Base-by-base conservation (phyloP, 495 filamentous ascomycete species). In the Peziza echinospora region DNA sequence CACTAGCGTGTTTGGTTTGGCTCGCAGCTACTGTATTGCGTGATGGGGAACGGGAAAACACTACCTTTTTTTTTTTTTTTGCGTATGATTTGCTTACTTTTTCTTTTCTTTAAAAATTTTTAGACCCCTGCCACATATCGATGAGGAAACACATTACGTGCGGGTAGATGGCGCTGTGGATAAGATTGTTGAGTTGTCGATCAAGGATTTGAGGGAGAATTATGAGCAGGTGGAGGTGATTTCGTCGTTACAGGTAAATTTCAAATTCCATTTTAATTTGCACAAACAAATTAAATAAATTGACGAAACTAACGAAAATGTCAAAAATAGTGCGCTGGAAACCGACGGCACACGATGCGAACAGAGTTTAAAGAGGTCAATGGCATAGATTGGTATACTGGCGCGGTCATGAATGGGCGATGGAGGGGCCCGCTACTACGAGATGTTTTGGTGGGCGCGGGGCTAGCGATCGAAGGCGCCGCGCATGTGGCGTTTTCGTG, bases 301-400 rank as follows among this genome's bases (percentile, higher is more conserved):
- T 34, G 26, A 8, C 26, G n/a, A n/a, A n/a, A 9, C 2, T 23
- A 21, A 21, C n/a, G n/a, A 23, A 11, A 43, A 10, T 26, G 16
- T 22, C 39, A 34, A 49, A 48, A 22, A 26, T 19, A 76, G 60
- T 78, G 75, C 44, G 75, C 75, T 13, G 75, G 75, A 21, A 78
- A 78, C 50, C 62, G 75, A 5, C 68, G 75, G 2, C 73, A 76
- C 49, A 73, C 72, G 19, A 78, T 78, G 75, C 70, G 74, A 17
- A 76, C 71, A 0, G 54, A 68, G 41, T 53, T 77, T 4, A 71
- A 71, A 50, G 74, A 77, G 55, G 73, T 76, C 22, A 56, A 68
- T 44, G 75, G 75, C 0, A 70, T 78, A 39, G 72, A 78, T 50
- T 78, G 75, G 75, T 65, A 64, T 24, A 73, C 77, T 46, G 73